These are phyloP conservation scores for Triglochin maritima DNA, from an alignment of 106 monocot species.

Conservation along the genomic window DNA sequence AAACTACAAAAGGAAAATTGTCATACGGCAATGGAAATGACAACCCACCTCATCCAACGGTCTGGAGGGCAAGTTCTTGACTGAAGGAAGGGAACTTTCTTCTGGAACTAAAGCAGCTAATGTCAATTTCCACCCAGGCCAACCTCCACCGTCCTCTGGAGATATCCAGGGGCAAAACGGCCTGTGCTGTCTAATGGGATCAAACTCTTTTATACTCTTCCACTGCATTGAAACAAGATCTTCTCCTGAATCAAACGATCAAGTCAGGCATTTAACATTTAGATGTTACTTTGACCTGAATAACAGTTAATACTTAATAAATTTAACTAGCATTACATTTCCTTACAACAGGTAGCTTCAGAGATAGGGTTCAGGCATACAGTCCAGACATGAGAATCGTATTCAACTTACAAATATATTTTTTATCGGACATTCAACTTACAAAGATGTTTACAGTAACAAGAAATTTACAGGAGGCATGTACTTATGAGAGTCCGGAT, in stretches of 20 bases:
- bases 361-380: too few relatives aligned
- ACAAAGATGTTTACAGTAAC: too few relatives aligned
- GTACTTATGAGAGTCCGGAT: too few relatives aligned
- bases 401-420: too few relatives aligned
- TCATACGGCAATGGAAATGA: neutral
- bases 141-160: conserved; percentile 23
- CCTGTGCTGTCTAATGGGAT: conserved; percentile 84
- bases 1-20: neutral
- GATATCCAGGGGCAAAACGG: conserved; percentile 88
- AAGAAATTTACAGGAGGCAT: too few relatives aligned
- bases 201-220: conserved; percentile 31
- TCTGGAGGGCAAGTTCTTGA: conserved; percentile 12
- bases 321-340: too few relatives aligned
- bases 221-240: neutral
- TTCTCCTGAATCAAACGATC: conserved; percentile 17
- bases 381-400: too few relatives aligned
- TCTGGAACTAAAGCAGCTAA: conserved; percentile 48
- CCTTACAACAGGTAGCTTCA: too few relatives aligned
- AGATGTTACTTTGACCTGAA: neutral
- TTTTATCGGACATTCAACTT: too few relatives aligned
- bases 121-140: conserved; percentile 72
- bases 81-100: conserved; percentile 5
- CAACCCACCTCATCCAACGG: conserved; percentile 47
- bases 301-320: too few relatives aligned
- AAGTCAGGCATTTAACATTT: neutral